Evolutionary conservation across 73 alveolate species (phyloP).

Genomic region (Paramecium sexaurelia): DNA sequence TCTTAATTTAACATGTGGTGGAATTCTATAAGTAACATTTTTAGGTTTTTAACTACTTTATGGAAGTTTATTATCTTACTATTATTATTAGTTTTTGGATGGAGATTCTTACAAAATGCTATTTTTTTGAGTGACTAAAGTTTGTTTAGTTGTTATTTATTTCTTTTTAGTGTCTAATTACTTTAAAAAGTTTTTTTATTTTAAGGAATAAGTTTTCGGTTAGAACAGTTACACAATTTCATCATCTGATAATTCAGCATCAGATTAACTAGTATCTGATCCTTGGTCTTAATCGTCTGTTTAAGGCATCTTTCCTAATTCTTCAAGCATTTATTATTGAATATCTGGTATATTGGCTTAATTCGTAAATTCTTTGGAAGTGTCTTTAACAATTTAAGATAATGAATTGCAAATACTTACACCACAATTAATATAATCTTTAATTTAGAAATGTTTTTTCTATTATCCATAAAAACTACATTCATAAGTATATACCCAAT

Average conservation of each 20-base stretch:
- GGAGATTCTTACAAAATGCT: constrained; percentile 19
- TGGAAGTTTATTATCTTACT: neutral
- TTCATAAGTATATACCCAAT: constrained; percentile 63
- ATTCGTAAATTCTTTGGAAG: constrained; percentile 54
- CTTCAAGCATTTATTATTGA: neutral
- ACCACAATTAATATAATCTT: constrained; percentile 65
- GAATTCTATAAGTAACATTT: constrained; percentile 7
- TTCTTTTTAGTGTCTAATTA: constrained; percentile 12
- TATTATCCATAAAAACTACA: constrained; percentile 64
- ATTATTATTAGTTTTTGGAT: neutral
- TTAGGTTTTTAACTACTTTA: constrained; percentile 30
- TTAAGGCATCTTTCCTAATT: constrained; percentile 59
- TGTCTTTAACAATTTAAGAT: constrained; percentile 58
- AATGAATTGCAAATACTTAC: constrained; percentile 31
- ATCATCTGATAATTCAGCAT: constrained; percentile 65
- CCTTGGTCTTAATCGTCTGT: constrained; percentile 64
- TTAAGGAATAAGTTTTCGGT: constrained; percentile 25
- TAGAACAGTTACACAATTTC: constrained; percentile 37
- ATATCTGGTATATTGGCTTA: constrained; percentile 10
- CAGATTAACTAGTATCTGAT: constrained; percentile 64
- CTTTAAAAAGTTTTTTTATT: constrained; percentile 11
- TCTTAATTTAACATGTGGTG: neutral
- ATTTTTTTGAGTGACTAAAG: neutral
- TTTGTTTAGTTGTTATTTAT: neutral
- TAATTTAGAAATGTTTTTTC: constrained; percentile 48